Conservation (phyloP, 306 rosid species). For the Luffa aegyptiaca region DNA sequence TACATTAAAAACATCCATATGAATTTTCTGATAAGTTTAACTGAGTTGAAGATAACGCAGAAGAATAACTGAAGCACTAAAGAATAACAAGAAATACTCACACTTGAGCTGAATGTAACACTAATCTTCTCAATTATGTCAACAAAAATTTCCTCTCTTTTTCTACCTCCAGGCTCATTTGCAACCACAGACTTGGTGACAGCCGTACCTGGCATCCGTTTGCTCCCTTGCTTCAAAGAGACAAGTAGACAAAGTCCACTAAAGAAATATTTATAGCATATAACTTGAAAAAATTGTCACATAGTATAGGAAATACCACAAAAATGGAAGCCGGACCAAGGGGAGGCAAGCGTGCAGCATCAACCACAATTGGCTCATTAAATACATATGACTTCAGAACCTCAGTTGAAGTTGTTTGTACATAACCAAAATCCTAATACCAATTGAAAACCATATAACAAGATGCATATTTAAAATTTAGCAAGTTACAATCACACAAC, state of each 20-base stretch:
- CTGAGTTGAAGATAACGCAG: neutral
- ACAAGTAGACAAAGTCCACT: slow-evolving; percentile 15
- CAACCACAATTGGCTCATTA: slow-evolving; percentile 76
- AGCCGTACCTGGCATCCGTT: slow-evolving; percentile 87
- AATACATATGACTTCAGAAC: slow-evolving; percentile 74
- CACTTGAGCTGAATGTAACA: slow-evolving; percentile 90
- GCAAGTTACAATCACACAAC: neutral
- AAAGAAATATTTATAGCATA: slow-evolving; percentile 9
- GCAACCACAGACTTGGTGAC: slow-evolving; percentile 82
- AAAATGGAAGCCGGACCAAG: slow-evolving; percentile 74
- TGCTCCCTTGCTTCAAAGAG: slow-evolving; percentile 60
- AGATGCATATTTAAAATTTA: neutral
- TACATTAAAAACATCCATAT: neutral
- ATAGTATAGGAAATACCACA: slow-evolving; percentile 38
- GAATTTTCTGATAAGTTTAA: neutral
- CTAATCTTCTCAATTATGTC: slow-evolving; percentile 93
- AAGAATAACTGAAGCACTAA: neutral
- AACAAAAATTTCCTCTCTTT: slow-evolving; percentile 91
- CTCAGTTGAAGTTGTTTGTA: slow-evolving; percentile 90
- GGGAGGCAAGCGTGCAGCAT: slow-evolving; percentile 51
- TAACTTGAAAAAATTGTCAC: neutral
- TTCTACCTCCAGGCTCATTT: slow-evolving; percentile 83
- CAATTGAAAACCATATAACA: slow-evolving; percentile 13
- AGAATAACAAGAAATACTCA: slow-evolving; percentile 26
- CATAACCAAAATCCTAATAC: slow-evolving; percentile 83